Base-by-base conservation (phyloP, 2,329 filamentous ascomycete genomes). In the Hymenoscyphus albidus region DNA sequence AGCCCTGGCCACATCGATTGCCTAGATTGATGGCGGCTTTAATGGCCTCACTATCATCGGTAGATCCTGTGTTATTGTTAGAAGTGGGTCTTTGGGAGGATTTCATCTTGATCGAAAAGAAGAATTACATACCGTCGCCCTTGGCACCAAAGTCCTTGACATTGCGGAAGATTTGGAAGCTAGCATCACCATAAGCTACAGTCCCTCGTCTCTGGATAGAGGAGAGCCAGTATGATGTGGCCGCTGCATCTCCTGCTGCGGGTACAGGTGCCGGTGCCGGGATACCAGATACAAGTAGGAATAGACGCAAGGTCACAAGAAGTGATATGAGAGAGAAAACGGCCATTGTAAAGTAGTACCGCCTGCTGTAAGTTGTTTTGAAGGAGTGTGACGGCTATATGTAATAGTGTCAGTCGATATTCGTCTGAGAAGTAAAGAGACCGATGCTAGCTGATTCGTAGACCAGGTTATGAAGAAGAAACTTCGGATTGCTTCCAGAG, bases 21-120 rank as follows among this genome's bases (percentile, higher is more conserved):
- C 92, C 92, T n/a, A 86, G 85, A 5, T 85, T 82, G 72, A 97
- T 90, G 69, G 93, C 93, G 51, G 80, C 77, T 80, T 97, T 97
- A 83, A 98, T 97, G 63, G 93, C 92, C 0, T 78, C 71, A 0
- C 93, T 97, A 74, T 97, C 93, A 75, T 98, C 94, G 32, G 89
- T 90, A 0, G 79, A 77, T 14, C 88, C 88, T 71, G 48, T 14
- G 62, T 18, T 18, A 55, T 39, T 92, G 42, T 59, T 95, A 74
- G 48, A 9, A 40, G 31, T 40, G 58, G 14, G 32, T n/a, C 10
- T 55, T 38, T 61, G 27, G n/a, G 12, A 27, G 14, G 39, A 40
- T 5, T 9, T 27, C 4, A 27, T n/a, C 14, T 51, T 31, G 14
- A 6, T 35, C 35, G 31, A 35, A 27, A 27, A 14, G 14, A 14